Evolutionary conservation across 352 stramenopile species (phyloP), one percentile per base, ranked within the genome.

Genomic region (Pythium coloratum): DNA sequence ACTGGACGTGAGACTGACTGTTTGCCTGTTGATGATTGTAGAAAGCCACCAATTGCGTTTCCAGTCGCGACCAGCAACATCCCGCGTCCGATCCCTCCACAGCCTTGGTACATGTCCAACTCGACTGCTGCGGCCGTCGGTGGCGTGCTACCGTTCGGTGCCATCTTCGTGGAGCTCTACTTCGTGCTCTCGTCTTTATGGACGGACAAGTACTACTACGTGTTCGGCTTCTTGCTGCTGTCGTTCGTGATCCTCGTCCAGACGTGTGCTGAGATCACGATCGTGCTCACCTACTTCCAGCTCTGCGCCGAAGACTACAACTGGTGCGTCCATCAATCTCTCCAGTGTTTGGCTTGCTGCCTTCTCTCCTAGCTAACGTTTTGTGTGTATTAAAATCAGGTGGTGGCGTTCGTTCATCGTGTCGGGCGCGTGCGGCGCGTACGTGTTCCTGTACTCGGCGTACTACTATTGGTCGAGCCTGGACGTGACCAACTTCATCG

Each of bases 261-360:
- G 62, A 99, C 97, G 28, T 99, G 96, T 75, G 97, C 97, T 8
- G 97, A 99, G 76, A 99, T 99, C 77, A 98, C 97, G 49, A 98
- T 99, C 73, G 94, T 99, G 42, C 94, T 99, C 76, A 98, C 90
- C 69, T 99, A 99, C 84, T 99, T 99, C 78, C 97, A 99, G 89
- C 94, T 99, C 13, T 99, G 96, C 74, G 83, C 94, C 32, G 98
- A 99, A 81, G 97, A 99, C 83, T 99, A 99, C 83, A 96, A 99
- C 82, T 99, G 98, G 98, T 99, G 72, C 66, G 84, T 61, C 24
- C 9, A 42, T 55, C 8, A 16, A 14, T 18, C 28, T 16, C 26
- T 32, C 42, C 40, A 24, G 16, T 40, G 16, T 40, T 10, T 58
- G 16, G 36, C 55, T 50, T 26, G 28, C 28, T 30, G 28, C 28